phyloP scores from a whole-genome alignment of 2,329 filamentous ascomycete species.

The Aspergillus terreus region DNA sequence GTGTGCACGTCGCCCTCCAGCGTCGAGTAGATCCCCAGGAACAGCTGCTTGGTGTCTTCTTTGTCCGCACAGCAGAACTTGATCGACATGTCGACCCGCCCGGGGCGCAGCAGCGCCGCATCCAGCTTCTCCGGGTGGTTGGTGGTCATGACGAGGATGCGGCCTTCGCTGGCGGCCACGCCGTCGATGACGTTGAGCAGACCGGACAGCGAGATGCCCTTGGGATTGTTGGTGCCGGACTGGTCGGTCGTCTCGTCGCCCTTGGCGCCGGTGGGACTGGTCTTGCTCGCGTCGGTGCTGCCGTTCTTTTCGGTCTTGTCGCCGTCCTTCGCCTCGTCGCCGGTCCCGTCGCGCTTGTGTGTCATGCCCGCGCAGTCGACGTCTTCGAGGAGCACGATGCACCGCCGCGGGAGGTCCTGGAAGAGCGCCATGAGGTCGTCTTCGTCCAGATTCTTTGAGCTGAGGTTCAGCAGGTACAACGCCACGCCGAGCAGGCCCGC shows the following conservation, averaged over 20 bases:
- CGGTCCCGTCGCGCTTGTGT: slow-evolving; percentile 47
- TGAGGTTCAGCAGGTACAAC: slow-evolving; percentile 69
- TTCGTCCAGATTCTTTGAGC: slow-evolving; percentile 59
- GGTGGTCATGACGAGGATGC: slow-evolving; percentile 71
- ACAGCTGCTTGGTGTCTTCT: slow-evolving; percentile 37
- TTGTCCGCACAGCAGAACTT: slow-evolving; percentile 47
- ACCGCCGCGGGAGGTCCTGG: slow-evolving; percentile 62
- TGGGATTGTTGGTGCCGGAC: slow-evolving; percentile 11
- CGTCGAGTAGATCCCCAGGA: slow-evolving; percentile 35
- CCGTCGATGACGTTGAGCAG: slow-evolving; percentile 69
- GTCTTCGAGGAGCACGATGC: slow-evolving; percentile 71
- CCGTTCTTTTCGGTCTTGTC: slow-evolving; percentile 4
- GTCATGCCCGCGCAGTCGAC: slow-evolving; percentile 71
- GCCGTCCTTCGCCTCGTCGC: slow-evolving; percentile 14
- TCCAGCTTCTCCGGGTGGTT: slow-evolving; percentile 65
- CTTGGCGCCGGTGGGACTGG: neutral
- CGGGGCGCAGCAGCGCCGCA: slow-evolving; percentile 61
- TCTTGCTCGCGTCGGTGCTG: neutral
- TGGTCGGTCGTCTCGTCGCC: slow-evolving; percentile 3
- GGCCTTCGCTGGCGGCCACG: slow-evolving; percentile 65
- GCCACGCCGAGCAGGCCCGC: slow-evolving; percentile 67
- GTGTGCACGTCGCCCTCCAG: slow-evolving; percentile 27
- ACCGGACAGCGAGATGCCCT: slow-evolving; percentile 61
- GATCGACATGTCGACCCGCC: slow-evolving; percentile 63
- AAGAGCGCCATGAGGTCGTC: slow-evolving; percentile 64